Evolutionary conservation across 2,329 filamentous ascomycete genomes (phyloP), one percentile per base, ranked within the genome.

Genomic region (Aspergillus luchuensis): DNA sequence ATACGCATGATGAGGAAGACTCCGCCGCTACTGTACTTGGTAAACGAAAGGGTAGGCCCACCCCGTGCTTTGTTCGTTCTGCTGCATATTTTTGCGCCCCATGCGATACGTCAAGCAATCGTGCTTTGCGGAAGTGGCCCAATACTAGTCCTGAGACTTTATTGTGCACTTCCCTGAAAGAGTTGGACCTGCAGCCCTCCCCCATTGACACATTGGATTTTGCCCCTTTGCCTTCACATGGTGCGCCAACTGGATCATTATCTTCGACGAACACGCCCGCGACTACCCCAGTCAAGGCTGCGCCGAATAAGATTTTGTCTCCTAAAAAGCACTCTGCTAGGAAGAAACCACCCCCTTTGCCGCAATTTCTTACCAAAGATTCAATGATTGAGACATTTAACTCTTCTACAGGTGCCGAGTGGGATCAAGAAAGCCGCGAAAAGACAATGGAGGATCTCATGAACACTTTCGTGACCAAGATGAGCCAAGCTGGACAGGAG

Each of bases 361-460:
- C 73, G 13, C 69, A 73, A 1, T 93, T 84, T 80, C 81, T 94
- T 70, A 89, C 84, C 66, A 90, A 88, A 80, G 80, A 88, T 82
- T 91, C 92, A 87, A 89, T 91, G 83, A 79, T 77, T 78, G 80
- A 84, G 91, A 90, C 85, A 70, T 74, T 73, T 75, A 67, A 75
- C 70, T 64, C 57, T 62, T 60, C 51, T 67, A 56, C 68, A 75
- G 73, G 70, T 58, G 63, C 66, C 56, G 72, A 72, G 33, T 94
- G 89, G 84, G 92, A 97, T 74, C 87, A 92, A 66, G 89, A 92
- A 68, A 86, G 86, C 63, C 87, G 89, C 65, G 84, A 97, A 67
- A 87, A 88, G 64, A 85, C 87, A 61, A 89, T 97, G 78, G 91
- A 96, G 69, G 81, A 82, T 17, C 84, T 94, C 69, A 92, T 92